Evolutionary conservation across 768 basidiomycete genomes (phyloP).

Genomic region (Asterophora parasitica): DNA sequence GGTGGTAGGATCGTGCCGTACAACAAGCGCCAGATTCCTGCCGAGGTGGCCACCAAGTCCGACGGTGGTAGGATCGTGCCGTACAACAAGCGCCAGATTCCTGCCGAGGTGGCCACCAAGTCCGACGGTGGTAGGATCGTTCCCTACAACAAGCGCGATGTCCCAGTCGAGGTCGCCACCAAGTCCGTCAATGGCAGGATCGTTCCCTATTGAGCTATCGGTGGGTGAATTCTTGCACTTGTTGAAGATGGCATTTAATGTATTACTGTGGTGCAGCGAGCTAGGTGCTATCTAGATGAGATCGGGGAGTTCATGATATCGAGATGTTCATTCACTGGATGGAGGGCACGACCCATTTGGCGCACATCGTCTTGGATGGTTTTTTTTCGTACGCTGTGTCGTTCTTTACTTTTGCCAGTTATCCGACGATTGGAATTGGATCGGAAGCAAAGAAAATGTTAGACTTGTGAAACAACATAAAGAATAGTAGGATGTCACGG

Average conservation of each 20-base stretch:
- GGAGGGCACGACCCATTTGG: neutral
- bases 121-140: no score
- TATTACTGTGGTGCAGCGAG: neutral
- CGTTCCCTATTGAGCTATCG: constrained; percentile 8
- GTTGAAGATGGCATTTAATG: neutral
- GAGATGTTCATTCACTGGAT: constrained; percentile 7
- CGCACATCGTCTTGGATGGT: neutral
- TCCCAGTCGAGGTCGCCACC: constrained; percentile 21
- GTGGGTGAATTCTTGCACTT: neutral
- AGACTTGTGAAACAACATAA: no score
- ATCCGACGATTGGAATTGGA: constrained; percentile 2
- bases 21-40: no score
- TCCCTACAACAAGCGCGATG: no score
- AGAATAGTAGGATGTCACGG: no score
- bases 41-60: no score
- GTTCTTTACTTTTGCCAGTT: constrained; percentile 6
- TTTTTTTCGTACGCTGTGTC: constrained; percentile 7
- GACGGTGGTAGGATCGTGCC: no score
- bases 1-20: no score
- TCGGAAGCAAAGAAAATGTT: neutral
- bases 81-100: no score
- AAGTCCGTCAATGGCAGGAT: constrained; percentile 21
- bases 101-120: no score
- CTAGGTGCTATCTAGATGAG: constrained; percentile 1
- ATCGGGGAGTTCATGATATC: constrained; percentile 1